Base-by-base conservation (phyloP, 345 rosid species). In the Citrus unshiu region DNA sequence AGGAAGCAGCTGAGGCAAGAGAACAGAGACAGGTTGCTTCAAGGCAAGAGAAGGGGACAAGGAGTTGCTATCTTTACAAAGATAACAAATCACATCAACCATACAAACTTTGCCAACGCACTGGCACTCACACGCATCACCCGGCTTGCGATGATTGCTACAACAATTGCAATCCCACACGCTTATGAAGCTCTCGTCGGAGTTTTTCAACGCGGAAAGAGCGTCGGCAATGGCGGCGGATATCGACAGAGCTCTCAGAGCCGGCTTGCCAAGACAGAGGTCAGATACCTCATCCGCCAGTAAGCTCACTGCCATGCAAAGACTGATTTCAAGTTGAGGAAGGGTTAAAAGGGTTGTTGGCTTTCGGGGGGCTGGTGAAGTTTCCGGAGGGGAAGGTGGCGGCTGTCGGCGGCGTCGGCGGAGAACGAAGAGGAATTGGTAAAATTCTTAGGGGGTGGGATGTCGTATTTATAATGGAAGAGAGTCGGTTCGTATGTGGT, bases 181-280 rank as follows among this genome's bases (percentile, higher is more conserved):
- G 80, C 92, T 90, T 68, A 96, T 81, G 77, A 81, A 89, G 77
- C 75, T 78, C 21, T 92, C 97, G 1, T 85, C 95, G 2, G 92
- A 89, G 84, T 66, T 83, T 65, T 87, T 92, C 71, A 96, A 89
- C 24, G 87, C 90, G 29, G 85, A 78, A 43, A 95, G 79, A 8
- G 87, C 90, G 37, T 90, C 91, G 4, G 92, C 84, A 59, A 92
- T 75, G 76, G 97, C 78, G 54, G 95, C 82, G 40, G 91, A 68
- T 75, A 78, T 72, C 30, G 95, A 75, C 35, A 96, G 92, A 54
- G 90, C 86, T 81, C 83, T 87, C 84, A 96, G 83, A 1, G 97
- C 90, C 16, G 98, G 99, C 86, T 96, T 96, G 78, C 98, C 99
- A 37, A 96, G 89, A 79, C 99, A 96, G 83, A 96, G 95, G 83